Base-by-base conservation (phyloP, 1,139 yeast genomes). In the Saccharomyces pastorianus region DNA sequence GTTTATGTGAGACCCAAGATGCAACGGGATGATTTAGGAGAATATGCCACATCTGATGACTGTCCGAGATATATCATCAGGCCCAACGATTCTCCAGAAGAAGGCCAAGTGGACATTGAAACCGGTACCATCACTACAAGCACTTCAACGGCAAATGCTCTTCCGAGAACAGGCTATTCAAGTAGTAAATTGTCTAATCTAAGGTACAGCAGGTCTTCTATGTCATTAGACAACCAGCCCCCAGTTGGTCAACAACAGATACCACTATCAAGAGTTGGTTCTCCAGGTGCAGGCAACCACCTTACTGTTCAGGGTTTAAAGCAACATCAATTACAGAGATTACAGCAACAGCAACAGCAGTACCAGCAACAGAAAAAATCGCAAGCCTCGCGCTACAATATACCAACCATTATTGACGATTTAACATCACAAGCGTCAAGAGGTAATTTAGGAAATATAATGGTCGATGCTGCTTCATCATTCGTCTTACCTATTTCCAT, bases 1-100 rank as follows among this genome's bases (percentile, higher is more conserved):
- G 96, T 91, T 6, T 93, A 87, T 67, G 71, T 84, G 58, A 80
- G 95, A 55, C 87, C 88, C 1, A 81, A 84, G 46, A 83, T 84
- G 59, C 82, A 83, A 46, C 83, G 83, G 55, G 96, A 89, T 70
- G 25, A 17, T 2, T 17, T 17, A 2, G 20, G 20, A 2, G 20
- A 17, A 17, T 17, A 17, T 2, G 20, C 20, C 2, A 17, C 20
- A 17, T 17, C 20, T 2, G 20, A 17, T 17, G 20, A 17, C 20
- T 17, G 20, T 17, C 20, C 20, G 2, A 17, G 20, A 17, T 17
- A 17, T 17, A 17, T 17, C 2, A 17, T 17, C 2, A 17, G 20
- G 2, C 20, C 20, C 2, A 17, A 17, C 2, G 20, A 17, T 17
- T 17, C 20, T 2, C 20, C 20, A 2, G 20, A 17, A 17, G 20